Base-by-base conservation (phyloP, 1,284 basidiomycete species). In the Pseudozyma pruni region DNA sequence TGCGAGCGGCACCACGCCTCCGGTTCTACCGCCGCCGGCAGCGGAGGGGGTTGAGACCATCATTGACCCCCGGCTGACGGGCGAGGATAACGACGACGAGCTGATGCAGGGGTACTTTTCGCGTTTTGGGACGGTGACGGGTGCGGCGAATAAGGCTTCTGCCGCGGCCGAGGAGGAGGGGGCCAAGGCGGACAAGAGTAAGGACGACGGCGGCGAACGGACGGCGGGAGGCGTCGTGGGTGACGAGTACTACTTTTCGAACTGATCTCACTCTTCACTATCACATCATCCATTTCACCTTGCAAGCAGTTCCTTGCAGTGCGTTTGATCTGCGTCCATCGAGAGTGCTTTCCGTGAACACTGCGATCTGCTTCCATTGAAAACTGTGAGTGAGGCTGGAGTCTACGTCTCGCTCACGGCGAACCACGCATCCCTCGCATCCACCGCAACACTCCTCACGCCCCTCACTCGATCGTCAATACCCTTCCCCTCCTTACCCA, bases 401-500 rank as follows among this genome's bases (percentile, higher is more conserved):
- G 39, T 8, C 50, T 40, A 68, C 4, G 54, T 54, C 20, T 57
- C 54, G 10, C 54, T 54, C n/a, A 71, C 27, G 27, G 51, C 56
- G 48, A 63, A 78, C 75, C 77, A 80, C 1, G 59, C 68, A 31
- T 77, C 76, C 19, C 75, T 61, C 17, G 68, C 68, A 23, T 81
- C 80, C 3, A 81, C 80, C 2, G 74, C 80, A 1, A 49, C 49
- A 16, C 67, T 34, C 13, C 80, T 45, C 10, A 81, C 80, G 0
- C 27, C 20, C 2, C 80, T 50, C 8, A 61, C 57, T 4, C 58
- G 48, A 39, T 81, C 80, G 42, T 81, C 80, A 17, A 81, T 73
- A 8, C 79, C 80, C 9, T 29, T 40, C 0, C 52, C 54, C 5
- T 51, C 33, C 14, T 20, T 40, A 2, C 86, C 90, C 23, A 99